phyloP scores from a whole-genome alignment of 805 yeast species.

The Candida tammaniensis region DNA sequence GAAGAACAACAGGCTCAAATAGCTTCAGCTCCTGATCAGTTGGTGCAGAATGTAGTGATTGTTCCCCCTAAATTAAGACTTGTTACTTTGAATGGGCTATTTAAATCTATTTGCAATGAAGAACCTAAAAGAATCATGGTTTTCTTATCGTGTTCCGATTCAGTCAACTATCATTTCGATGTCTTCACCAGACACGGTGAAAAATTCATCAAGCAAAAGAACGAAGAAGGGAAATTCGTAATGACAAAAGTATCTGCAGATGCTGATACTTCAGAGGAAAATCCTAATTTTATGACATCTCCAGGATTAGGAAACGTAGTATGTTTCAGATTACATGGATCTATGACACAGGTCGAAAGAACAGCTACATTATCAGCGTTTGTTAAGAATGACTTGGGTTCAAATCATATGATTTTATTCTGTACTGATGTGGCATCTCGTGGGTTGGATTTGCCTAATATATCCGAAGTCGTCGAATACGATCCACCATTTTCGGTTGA shows the following conservation, averaged over 20 bases:
- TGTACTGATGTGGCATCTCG: slow-evolving; percentile 98
- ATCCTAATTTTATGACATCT: slow-evolving; percentile 48
- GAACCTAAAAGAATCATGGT: slow-evolving; percentile 61
- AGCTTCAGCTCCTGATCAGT: slow-evolving; percentile 80
- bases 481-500: slow-evolving; percentile 95
- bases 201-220: slow-evolving; percentile 29
- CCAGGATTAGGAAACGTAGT: slow-evolving; percentile 50
- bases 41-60: slow-evolving; percentile 72
- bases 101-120: slow-evolving; percentile 43
- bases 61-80: slow-evolving; percentile 91
- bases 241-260: slow-evolving; percentile 13
- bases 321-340: slow-evolving; percentile 80
- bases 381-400: slow-evolving; percentile 28
- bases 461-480: slow-evolving; percentile 82
- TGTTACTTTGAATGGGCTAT: slow-evolving; percentile 70
- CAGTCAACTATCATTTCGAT: slow-evolving; percentile 90
- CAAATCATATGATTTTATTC: slow-evolving; percentile 63
- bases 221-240: slow-evolving; percentile 24
- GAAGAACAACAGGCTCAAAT: slow-evolving; percentile 1
- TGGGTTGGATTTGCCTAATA: slow-evolving; percentile 88
- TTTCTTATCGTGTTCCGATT: slow-evolving; percentile 90
- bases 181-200: slow-evolving; percentile 64
- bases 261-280: slow-evolving; percentile 20
- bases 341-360: slow-evolving; percentile 80
- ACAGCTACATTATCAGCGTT: slow-evolving; percentile 71